Base-by-base conservation (phyloP, 768 basidiomycete species). In the Leucocoprinus birnbaumii region DNA sequence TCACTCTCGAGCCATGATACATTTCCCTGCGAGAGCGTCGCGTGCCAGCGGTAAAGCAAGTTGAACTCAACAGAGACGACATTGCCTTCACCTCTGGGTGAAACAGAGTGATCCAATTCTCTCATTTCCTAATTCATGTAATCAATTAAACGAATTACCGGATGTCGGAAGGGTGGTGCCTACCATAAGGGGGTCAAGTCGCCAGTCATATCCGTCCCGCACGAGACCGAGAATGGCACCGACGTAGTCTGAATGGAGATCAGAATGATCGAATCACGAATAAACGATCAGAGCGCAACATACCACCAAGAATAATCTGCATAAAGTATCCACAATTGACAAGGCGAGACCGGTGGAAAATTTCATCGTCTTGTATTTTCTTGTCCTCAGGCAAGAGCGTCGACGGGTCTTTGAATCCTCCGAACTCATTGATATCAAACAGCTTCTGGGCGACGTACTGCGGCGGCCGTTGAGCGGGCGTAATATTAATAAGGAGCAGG, bases 41-140 rank as follows among this genome's bases (percentile, higher is more conserved):
- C 72, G 61, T 90, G 88, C 88, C 88, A 90, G 48, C 79, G 53
- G 67, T 82, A 82, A 19, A 82, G 66, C 2, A 81, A 69, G 59
- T 82, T 91, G 73, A 92, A 91, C 68, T 92, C 91, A 31, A 90
- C 65, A 0, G 89, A 89, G 55, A 83, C 81, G 35, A 81, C 83
- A 62, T 92, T 92, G 48, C 91, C 91, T 64, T 84, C 72, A 35
- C 90, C 91, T 9, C 83, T 78, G 35, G 83, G 80, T 13, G 78
- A 70, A 53, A 87, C 66, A 0, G 72, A 71, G 58, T 89, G 87
- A 56, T 73, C 62, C 0, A 62, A 9, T 24, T 78, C 77, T 44
- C 88, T 78, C 56, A 78, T 78, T 9, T 70, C 56, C 85, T 87
- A 45, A 7, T 56, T 21, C 37, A 44, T n/a, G n/a, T 34, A 43